Evolutionary conservation across 2,329 filamentous ascomycete genomes (phyloP).

Genomic region (Alternaria panax): DNA sequence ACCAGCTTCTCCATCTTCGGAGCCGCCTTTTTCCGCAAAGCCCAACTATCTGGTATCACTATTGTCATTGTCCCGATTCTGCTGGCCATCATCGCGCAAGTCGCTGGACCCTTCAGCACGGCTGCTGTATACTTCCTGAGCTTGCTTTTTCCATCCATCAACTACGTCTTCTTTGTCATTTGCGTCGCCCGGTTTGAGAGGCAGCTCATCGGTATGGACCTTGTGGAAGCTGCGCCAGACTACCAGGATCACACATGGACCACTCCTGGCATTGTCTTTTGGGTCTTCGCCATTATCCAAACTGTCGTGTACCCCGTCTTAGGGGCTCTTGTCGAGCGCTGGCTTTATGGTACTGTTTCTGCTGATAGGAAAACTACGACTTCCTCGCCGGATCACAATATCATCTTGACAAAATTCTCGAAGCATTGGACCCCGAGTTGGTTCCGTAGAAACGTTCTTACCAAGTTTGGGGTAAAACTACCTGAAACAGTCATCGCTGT

Average conservation of each 20-base stretch:
- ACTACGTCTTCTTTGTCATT: slow-evolving; percentile 83
- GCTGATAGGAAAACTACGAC: slow-evolving; percentile 55
- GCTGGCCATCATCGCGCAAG: slow-evolving; percentile 82
- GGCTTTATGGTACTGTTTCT: slow-evolving; percentile 77
- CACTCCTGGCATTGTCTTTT: slow-evolving; percentile 77
- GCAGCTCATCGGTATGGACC: slow-evolving; percentile 64
- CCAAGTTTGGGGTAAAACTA: slow-evolving; percentile 56
- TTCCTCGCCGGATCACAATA: slow-evolving; percentile 59
- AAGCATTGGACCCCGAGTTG: slow-evolving; percentile 77
- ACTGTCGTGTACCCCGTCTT: slow-evolving; percentile 79
- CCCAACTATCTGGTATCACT: slow-evolving; percentile 85
- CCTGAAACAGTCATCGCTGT: slow-evolving; percentile 80
- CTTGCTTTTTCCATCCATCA: slow-evolving; percentile 84
- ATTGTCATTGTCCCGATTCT: slow-evolving; percentile 76
- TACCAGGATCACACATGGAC: slow-evolving; percentile 60
- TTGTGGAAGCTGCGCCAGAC: slow-evolving; percentile 67
- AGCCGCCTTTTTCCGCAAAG: slow-evolving; percentile 83
- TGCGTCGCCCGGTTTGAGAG: slow-evolving; percentile 79
- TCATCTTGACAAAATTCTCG: slow-evolving; percentile 75
- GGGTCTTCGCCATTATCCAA: slow-evolving; percentile 79
- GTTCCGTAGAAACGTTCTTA: slow-evolving; percentile 60
- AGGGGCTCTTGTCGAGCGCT: slow-evolving; percentile 75
- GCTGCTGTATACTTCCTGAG: slow-evolving; percentile 73
- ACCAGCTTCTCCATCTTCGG: slow-evolving; percentile 82
- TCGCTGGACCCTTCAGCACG: slow-evolving; percentile 68